Conservation (phyloP, 495 filamentous ascomycete genomes). For the Jackrogersella multiformis region DNA sequence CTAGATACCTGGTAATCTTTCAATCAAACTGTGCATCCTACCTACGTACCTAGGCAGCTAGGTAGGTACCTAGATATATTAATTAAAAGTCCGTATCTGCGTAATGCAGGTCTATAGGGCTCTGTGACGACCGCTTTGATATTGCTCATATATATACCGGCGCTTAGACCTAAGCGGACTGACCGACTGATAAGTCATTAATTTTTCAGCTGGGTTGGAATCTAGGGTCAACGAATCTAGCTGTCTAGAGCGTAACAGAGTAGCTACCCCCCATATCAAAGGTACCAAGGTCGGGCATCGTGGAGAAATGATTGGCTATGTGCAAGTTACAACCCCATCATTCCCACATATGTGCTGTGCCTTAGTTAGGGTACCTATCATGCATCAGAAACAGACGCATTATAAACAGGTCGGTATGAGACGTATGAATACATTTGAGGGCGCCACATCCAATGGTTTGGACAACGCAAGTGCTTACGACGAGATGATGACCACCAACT, state of each 20-base stretch:
- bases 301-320: constrained; percentile 26
- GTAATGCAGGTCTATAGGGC: not conserved
- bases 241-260: not conserved
- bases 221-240: not conserved
- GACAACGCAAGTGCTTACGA: constrained; percentile 6
- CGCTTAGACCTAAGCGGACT: constrained; percentile 7
- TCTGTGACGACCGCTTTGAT: constrained; percentile 3
- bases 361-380: not conserved
- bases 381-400: not conserved
- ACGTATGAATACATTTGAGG: no score
- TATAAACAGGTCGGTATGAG: not conserved
- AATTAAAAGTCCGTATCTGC: not conserved
- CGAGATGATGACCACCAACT: not conserved
- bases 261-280: constrained; percentile 11
- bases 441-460: not conserved
- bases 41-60: no score
- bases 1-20: no score
- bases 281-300: not conserved
- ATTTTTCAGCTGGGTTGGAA: constrained; percentile 20
- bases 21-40: not conserved
- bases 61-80: no score
- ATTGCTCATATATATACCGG: constrained; percentile 10
- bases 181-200: constrained; percentile 23
- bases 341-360: not conserved
- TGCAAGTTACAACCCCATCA: constrained; percentile 9